Conservation (phyloP, 768 basidiomycete genomes). For the Suillus decipiens region DNA sequence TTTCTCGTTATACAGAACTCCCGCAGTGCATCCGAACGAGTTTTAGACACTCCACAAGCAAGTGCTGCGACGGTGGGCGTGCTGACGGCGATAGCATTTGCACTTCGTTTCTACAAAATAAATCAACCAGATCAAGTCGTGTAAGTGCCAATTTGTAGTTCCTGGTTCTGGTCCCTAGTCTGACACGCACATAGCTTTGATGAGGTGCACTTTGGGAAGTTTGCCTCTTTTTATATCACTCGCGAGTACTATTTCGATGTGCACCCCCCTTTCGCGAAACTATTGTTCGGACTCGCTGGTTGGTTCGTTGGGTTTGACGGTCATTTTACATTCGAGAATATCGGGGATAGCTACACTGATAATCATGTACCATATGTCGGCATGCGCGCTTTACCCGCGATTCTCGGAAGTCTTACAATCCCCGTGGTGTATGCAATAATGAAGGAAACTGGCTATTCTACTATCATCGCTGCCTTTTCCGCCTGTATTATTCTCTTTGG, state of each 20-base stretch:
- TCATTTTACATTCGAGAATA: slow-evolving; percentile 89
- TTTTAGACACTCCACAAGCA: slow-evolving; percentile 62
- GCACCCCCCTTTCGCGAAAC: slow-evolving; percentile 95
- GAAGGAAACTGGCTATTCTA: slow-evolving; percentile 97
- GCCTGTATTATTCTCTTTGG: slow-evolving; percentile 86
- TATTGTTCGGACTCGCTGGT: slow-evolving; percentile 90
- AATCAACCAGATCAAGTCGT: slow-evolving; percentile 94
- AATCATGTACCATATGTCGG: slow-evolving; percentile 92
- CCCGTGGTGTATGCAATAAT: slow-evolving; percentile 94
- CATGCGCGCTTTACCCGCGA: slow-evolving; percentile 89
- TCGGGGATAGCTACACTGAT: slow-evolving; percentile 89
- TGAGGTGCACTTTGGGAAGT: slow-evolving; percentile 98
- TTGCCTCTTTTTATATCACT: slow-evolving; percentile 90
- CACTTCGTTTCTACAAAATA: slow-evolving; percentile 90
- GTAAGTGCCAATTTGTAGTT: slow-evolving; percentile 47
- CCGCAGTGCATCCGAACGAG: slow-evolving; percentile 60
- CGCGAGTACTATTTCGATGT: slow-evolving; percentile 99
- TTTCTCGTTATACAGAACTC: slow-evolving; percentile 43
- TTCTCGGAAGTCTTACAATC: slow-evolving; percentile 87
- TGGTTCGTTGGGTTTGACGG: slow-evolving; percentile 98
- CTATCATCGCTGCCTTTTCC: slow-evolving; percentile 87
- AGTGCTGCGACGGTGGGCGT: slow-evolving; percentile 62
- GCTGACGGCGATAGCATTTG: slow-evolving; percentile 77
- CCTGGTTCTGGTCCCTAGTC: slow-evolving; percentile 5
- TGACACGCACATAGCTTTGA: slow-evolving; percentile 66